phyloP scores from a whole-genome alignment of 2,329 filamentous ascomycete genomes.

The Fonsecaea monophora region DNA sequence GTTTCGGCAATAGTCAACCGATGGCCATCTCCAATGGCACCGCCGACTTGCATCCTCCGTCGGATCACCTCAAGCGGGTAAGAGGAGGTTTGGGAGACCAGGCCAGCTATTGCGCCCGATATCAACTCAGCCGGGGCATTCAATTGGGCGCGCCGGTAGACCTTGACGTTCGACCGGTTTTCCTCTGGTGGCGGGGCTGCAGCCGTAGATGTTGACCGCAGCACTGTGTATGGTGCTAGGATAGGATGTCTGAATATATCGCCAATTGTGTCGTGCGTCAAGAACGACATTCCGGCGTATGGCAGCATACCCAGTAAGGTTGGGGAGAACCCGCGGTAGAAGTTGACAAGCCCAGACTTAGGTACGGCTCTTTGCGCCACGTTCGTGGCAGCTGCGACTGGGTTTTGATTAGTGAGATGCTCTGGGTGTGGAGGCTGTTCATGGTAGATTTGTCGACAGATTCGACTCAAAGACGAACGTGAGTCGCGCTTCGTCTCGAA shows the following conservation, averaged over 20 bases:
- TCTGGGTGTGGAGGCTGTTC: slow-evolving; percentile 64
- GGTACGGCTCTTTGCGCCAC: slow-evolving; percentile 62
- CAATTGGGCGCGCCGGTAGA: slow-evolving; percentile 69
- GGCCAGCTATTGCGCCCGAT: slow-evolving; percentile 82
- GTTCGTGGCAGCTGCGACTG: slow-evolving; percentile 50
- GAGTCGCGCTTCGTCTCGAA: slow-evolving; percentile 86
- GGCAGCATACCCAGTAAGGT: slow-evolving; percentile 95
- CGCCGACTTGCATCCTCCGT: slow-evolving; percentile 93
- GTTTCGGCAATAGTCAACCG: slow-evolving; percentile 81
- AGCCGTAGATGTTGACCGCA: slow-evolving; percentile 57
- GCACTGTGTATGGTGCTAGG: slow-evolving; percentile 77
- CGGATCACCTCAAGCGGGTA: slow-evolving; percentile 94
- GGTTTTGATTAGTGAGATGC: slow-evolving; percentile 46
- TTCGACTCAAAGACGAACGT: slow-evolving; percentile 73
- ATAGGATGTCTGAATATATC: slow-evolving; percentile 77
- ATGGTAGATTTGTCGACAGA: slow-evolving; percentile 85
- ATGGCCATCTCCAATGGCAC: slow-evolving; percentile 88
- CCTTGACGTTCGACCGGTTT: slow-evolving; percentile 46
- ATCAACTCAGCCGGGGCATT: slow-evolving; percentile 85
- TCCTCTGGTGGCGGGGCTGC: slow-evolving; percentile 43
- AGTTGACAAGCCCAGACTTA: slow-evolving; percentile 77
- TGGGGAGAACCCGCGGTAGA: slow-evolving; percentile 91
- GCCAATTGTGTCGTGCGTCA: slow-evolving; percentile 89
- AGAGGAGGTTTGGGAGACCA: slow-evolving; percentile 88
- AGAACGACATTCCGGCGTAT: slow-evolving; percentile 93